Evolutionary conservation across 2,329 filamentous ascomycete species (phyloP).

Genomic region (Dichotomopilus funicola): DNA sequence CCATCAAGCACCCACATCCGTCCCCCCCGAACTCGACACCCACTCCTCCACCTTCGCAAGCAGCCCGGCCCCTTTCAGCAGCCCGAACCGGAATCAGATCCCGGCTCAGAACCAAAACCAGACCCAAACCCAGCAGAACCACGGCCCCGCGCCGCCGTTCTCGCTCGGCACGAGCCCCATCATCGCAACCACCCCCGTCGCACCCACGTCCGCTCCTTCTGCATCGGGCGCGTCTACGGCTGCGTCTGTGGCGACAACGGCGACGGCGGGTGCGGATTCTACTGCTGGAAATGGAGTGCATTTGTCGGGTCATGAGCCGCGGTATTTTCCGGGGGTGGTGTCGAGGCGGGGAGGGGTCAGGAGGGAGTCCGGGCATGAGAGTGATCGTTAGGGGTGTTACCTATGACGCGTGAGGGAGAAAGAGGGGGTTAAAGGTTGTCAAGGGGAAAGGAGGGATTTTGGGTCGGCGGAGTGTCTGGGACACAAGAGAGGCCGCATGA

Average conservation of each 20-base stretch:
- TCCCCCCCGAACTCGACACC: too few relatives aligned
- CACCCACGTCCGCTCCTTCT: too few relatives aligned
- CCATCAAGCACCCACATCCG: too few relatives aligned
- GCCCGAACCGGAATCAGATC: too few relatives aligned
- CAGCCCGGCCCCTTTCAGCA: too few relatives aligned
- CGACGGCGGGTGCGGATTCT: slow-evolving; percentile 25
- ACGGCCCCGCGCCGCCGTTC: too few relatives aligned
- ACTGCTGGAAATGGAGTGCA: slow-evolving; percentile 23
- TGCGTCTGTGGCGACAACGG: slow-evolving; percentile 10
- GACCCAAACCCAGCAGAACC: too few relatives aligned
- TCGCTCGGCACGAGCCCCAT: too few relatives aligned
- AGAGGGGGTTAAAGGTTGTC: background rate
- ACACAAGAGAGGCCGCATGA: background rate
- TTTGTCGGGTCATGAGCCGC: slow-evolving; percentile 46
- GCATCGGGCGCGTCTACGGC: background rate
- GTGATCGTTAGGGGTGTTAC: slow-evolving; percentile 23
- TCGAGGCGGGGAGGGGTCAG: slow-evolving; percentile 41
- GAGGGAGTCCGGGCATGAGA: slow-evolving; percentile 34
- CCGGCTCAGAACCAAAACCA: too few relatives aligned
- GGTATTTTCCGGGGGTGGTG: slow-evolving; percentile 66
- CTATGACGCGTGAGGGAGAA: background rate
- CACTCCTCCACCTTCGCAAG: too few relatives aligned
- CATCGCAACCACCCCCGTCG: too few relatives aligned
- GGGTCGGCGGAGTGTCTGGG: background rate
- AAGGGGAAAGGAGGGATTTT: background rate